A percentile compares a stretch with the other conserved stretches of the same genome.
Evolutionary conservation across 2,329 filamentous ascomycete genomes (phyloP).

Genomic region (Exophiala spinifera): DNA sequence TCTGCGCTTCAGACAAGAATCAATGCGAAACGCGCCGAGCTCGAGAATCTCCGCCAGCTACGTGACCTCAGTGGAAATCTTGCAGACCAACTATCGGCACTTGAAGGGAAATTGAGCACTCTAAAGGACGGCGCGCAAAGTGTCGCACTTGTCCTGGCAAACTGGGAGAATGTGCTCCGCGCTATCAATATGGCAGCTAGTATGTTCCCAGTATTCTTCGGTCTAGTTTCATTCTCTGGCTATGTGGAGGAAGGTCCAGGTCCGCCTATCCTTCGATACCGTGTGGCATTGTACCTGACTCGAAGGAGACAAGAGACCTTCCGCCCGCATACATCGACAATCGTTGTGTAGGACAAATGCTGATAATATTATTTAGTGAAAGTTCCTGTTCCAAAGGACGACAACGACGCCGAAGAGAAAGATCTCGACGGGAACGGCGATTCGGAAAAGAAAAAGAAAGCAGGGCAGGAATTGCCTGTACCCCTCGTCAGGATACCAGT

Average conservation of each 20-base stretch:
- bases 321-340: too few species aligned
- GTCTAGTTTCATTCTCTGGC: not conserved
- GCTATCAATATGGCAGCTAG: constrained; percentile 64
- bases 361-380: constrained; percentile 19
- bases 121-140: constrained; percentile 63
- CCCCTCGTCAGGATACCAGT: constrained; percentile 29
- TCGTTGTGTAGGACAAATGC: not conserved
- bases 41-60: constrained; percentile 60
- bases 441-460: not conserved
- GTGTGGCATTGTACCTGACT: not conserved
- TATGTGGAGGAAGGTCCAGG: not conserved
- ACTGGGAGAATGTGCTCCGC: constrained; percentile 64
- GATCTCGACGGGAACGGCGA: constrained; percentile 9
- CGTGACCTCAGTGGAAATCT: constrained; percentile 61
- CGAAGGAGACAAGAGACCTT: not conserved
- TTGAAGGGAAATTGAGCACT: constrained; percentile 60
- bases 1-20: constrained; percentile 60
- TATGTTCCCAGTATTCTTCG: constrained; percentile 38
- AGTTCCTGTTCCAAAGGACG: constrained; percentile 19
- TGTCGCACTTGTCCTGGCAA: constrained; percentile 63
- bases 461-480: constrained; percentile 17
- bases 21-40: constrained; percentile 60
- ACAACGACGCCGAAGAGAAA: not conserved
- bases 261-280: too few species aligned
- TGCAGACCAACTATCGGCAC: constrained; percentile 60